Base-by-base conservation (phyloP, 208 protist species). In the Entamoeba dispar region DNA sequence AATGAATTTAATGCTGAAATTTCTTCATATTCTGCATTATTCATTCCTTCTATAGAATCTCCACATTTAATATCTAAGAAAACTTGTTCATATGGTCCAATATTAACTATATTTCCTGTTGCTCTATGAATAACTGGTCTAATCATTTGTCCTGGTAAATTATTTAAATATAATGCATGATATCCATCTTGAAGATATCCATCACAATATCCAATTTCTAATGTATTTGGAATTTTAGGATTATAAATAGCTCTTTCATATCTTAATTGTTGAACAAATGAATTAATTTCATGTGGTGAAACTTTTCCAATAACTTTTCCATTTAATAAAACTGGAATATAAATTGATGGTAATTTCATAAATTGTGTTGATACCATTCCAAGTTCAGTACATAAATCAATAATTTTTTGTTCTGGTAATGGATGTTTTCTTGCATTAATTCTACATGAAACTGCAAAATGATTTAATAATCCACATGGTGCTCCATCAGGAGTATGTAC, bases 401-500 rank as follows among this genome's bases (percentile, higher is more conserved):
- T 52, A 50, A 52, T 92, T 7, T 4, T 0, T 38, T 50, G 5
- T 1, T 77, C 61, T 22, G 61, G 61, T 38, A 77, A 34, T 34
- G 38, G 49, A 52, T 50, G 19, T 17, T 55, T 10, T 22, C 22
- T 5, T 31, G n/a, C 22, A 38, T 69, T 50, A 10, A 73, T 52
- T 31, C 22, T 19, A 57, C 93, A 92, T 49, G 49, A 91, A 49
- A 55, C 7, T 49, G 97, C 97, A 15, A 99, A 95, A 95, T 99
- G 98, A 94, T 99, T 99, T 49, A 99, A 95, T 47, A 99, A 97
- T 95, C 99, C 99, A 95, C 99, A 99, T 94, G 98, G 98, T 69
- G 97, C 97, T 93, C 99, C 99, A 97, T 99, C 99, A 86, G 99
- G 99, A 50, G 98, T 99, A 96, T 99, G 98, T 51, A 99, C 99